Base-by-base conservation (phyloP, 495 filamentous ascomycete species). In the Haplographium delicatum region DNA sequence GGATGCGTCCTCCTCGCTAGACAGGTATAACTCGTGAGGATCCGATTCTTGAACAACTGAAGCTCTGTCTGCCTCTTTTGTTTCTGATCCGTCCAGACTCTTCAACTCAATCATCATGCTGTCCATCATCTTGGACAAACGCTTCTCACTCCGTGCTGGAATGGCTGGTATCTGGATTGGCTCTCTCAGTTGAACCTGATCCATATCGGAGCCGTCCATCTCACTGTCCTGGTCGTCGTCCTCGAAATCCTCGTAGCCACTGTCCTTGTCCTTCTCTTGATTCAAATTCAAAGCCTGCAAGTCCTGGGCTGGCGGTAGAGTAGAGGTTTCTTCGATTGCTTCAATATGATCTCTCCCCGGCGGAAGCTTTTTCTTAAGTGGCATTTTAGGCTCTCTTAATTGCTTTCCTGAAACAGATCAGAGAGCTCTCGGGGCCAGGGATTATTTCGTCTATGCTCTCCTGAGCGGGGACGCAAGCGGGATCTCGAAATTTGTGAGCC, bases 1-100 rank as follows among this genome's bases (percentile, higher is more conserved):
- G 6, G 57, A 60, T 23, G 35, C 57, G 22, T 62, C 60, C 45
- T 62, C 60, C 39, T 62, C 60, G 44, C 57, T 60, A 18, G 53
- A 57, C 4, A 62, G 47, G 44, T 62, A 62, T 28, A 48, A 19
- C 26, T 62, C 60, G 24, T 56, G 60, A 9, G 60, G 60, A 54
- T 62, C 54, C 8, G 35, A 34, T 44, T 48, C 40, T 23, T 50
- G 31, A 1, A 53, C 15, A 7, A 57, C 24, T n/a, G 47, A 50
- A 1, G 19, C 26, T 8, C 19, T 46, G 15, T 51, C 48, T 23
- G 40, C 50, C n/a, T 46, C 45, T 10, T 43, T 37, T 25, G 25
- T 48, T 16, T 10, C 38, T 19, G 44, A 27, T 3, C 38, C 51
- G 23, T 58, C 54, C 44, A 61, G n/a, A 44, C 9, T 55, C 18